A percentile compares a stretch with the other conserved stretches of the same genome.
These are phyloP conservation scores for Gossypium turneri DNA, from an alignment of 345 rosid genomes.

Conservation along the genomic window DNA sequence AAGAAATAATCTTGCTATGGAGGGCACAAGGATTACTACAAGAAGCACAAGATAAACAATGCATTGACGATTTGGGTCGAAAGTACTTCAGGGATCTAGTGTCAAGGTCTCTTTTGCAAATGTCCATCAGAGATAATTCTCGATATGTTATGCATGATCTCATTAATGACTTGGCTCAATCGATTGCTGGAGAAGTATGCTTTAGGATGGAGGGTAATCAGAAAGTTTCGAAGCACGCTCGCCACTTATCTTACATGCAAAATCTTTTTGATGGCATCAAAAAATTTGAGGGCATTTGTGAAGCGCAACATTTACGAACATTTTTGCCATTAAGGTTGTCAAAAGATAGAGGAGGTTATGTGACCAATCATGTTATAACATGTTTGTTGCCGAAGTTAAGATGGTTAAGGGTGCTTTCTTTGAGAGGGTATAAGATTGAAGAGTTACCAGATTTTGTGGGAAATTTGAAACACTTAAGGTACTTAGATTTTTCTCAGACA, in stretches of 20 bases:
- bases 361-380: not conserved
- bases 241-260: not conserved
- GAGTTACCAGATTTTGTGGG: constrained; percentile 27
- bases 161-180: not conserved
- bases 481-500: constrained; percentile 30
- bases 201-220: not conserved
- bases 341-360: not conserved
- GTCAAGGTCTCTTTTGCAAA: not conserved
- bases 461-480: constrained; percentile 32
- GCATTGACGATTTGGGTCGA: not conserved
- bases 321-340: constrained; percentile 32
- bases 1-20: not conserved
- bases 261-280: not conserved
- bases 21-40: not conserved
- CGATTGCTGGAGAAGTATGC: not conserved
- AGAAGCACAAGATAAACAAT: not conserved
- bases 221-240: not conserved
- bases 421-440: constrained; percentile 1
- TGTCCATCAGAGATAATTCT: not conserved
- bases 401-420: not conserved
- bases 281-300: constrained; percentile 27
- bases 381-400: not conserved
- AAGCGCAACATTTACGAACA: constrained; percentile 34
- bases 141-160: not conserved
- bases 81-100: not conserved